These are phyloP conservation scores for Leucogyrophana mollusca DNA, from an alignment of 768 basidiomycete genomes.

Conservation along the genomic window DNA sequence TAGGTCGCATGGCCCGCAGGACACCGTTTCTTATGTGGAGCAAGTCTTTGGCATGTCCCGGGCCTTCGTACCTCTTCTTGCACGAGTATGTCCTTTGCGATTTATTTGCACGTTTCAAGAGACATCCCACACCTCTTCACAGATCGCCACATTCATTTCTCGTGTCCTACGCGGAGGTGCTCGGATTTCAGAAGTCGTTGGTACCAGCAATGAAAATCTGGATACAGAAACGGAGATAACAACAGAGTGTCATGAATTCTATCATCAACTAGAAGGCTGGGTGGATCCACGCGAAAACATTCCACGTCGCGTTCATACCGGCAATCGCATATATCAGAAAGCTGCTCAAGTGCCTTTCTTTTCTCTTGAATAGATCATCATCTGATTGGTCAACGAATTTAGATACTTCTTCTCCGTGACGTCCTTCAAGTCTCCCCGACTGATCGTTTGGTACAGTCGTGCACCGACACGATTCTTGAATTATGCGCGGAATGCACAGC, in stretches of 20 bases:
- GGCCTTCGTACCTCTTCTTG: conserved; percentile 23
- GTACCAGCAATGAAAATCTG: conserved; percentile 8
- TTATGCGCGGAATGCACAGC: conserved; percentile 28
- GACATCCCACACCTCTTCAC: conserved; percentile 2
- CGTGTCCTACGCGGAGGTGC: conserved; percentile 34
- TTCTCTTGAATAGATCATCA: conserved; percentile 15
- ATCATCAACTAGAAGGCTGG: conserved; percentile 25
- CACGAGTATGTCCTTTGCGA: conserved; percentile 20
- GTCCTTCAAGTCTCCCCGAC: conserved; percentile 25
- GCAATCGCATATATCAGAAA: conserved; percentile 35
- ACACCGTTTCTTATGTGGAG: conserved; percentile 38
- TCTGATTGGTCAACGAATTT: conserved; percentile 13
- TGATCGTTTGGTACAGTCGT: conserved; percentile 28
- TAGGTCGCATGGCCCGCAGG: conserved; percentile 31
- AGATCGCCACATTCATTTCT: conserved; percentile 21
- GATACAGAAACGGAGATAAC: conserved; percentile 14
- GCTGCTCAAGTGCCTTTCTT: conserved; percentile 31
- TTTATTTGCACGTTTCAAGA: background rate
- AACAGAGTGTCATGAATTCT: conserved; percentile 21
- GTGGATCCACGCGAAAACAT: conserved; percentile 19
- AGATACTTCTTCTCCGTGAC: conserved; percentile 35
- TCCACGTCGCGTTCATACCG: conserved; percentile 28
- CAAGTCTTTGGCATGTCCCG: conserved; percentile 43
- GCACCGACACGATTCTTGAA: conserved; percentile 24
- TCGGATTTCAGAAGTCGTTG: conserved; percentile 7